Base-by-base conservation (phyloP, 768 basidiomycete genomes). In the Rhizopogon vulgaris region DNA sequence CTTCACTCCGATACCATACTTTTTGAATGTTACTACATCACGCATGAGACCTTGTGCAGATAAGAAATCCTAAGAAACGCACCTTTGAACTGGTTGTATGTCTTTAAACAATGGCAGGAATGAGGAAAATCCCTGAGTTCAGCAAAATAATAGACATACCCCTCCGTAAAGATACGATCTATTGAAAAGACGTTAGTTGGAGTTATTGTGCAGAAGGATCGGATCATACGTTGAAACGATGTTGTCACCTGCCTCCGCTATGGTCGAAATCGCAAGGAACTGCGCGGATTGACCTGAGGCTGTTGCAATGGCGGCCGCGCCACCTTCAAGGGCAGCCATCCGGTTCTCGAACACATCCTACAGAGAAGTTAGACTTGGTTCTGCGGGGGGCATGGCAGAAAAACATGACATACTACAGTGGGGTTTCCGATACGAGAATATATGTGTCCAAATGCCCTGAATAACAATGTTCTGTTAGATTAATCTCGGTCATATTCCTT, bases 71-170 rank as follows among this genome's bases (percentile, higher is more conserved):
- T 36, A 4, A 40, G 17, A 43, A 12, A 48, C 48, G 6, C 42
- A 76, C 81, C 76, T 70, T 84, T 85, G 67, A 85, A 78, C 56
- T 82, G 83, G 52, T 79, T 83, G 64, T 79, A 84, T 1, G 79
- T 83, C 79, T 78, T 45, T 41, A 11, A 18, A 17, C 15, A 22
- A 41, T 12, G n/a, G 39, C n/a, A 39, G 6, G 1, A 3, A 17
- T 49, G 17, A 41, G 24, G 18, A n/a, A 22, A 27, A 38, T 1
- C 3, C 36, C 22, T 18, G 18, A 51, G n/a, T 6, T 17, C 43
- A 3, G 46, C 3, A 38, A 47, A 34, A 39, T 39, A 6, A 43
- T 17, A 42, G 47, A 60, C 78, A 41, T 56, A 81, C 82, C 17
- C 82, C 80, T n/a, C 82, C 82, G 48, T 84, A 83, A 6, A 84